A percentile compares a stretch with the other conserved stretches of the same genome.
phyloP scores from a whole-genome alignment of 352 stramenopile species.

The Elongisporangium prolatum region DNA sequence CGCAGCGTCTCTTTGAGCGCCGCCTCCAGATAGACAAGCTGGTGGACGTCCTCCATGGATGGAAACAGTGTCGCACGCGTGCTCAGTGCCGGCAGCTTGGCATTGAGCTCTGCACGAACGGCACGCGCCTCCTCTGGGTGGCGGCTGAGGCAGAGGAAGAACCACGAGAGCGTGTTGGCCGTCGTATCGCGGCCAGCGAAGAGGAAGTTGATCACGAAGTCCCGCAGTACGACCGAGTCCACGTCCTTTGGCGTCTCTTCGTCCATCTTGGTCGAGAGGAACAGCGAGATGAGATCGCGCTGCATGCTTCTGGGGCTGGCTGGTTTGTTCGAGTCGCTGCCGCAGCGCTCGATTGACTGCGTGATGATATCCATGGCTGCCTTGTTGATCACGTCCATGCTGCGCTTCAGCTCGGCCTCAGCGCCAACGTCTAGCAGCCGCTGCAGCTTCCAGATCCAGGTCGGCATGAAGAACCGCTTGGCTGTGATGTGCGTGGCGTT shows the following conservation, averaged over 20 bases:
- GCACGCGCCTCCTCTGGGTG: constrained; percentile 36
- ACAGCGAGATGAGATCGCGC: constrained; percentile 27
- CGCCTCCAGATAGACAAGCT: constrained; percentile 49
- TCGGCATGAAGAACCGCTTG: constrained; percentile 36
- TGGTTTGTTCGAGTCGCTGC: constrained; percentile 9
- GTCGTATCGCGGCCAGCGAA: constrained; percentile 73
- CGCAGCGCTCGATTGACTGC: constrained; percentile 14
- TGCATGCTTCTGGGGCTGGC: constrained; percentile 4
- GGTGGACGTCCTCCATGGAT: constrained; percentile 25
- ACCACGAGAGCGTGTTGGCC: constrained; percentile 56
- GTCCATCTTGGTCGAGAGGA: constrained; percentile 5
- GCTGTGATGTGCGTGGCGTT: constrained; percentile 22
- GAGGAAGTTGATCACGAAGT: constrained; percentile 62
- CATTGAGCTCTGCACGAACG: constrained; percentile 39
- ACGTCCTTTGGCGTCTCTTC: constrained; percentile 6
- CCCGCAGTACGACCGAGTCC: constrained; percentile 33
- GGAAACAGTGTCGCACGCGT: constrained; percentile 15
- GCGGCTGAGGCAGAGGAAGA: constrained; percentile 50
- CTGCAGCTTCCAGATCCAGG: constrained; percentile 39
- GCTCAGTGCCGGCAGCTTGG: constrained; percentile 26
- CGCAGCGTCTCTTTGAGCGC: constrained; percentile 54
- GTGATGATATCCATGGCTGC: constrained; percentile 24
- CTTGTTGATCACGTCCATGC: constrained; percentile 22
- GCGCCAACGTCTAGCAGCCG: constrained; percentile 23
- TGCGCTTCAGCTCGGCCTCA: constrained; percentile 18